A percentile compares a stretch with the other conserved stretches of the same genome.
Conservation (phyloP, 768 basidiomycete species). For the Rhodotorula graminis region DNA sequence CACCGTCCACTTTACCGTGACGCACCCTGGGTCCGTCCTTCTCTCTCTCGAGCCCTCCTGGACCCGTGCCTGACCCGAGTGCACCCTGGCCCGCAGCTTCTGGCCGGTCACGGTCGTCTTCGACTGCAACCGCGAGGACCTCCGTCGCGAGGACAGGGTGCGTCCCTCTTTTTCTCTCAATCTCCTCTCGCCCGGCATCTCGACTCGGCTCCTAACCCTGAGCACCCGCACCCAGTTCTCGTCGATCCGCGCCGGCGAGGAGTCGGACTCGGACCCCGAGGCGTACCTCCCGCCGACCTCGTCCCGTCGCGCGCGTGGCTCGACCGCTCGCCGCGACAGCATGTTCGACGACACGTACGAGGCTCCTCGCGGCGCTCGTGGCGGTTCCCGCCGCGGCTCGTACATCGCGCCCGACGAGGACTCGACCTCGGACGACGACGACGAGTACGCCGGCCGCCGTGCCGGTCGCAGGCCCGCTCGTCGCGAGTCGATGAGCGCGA, state of each 20-base stretch:
- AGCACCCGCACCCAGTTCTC: neutral
- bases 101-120: conserved; percentile 38
- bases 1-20: conserved; percentile 28
- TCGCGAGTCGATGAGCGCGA: neutral
- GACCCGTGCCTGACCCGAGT: neutral
- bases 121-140: conserved; percentile 26
- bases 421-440: neutral
- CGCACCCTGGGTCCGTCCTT: conserved; percentile 7
- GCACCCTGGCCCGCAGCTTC: neutral
- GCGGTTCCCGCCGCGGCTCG: neutral
- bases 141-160: conserved; percentile 25
- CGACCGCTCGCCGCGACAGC: neutral
- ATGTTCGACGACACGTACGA: too few species aligned
- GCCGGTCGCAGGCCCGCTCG: neutral
- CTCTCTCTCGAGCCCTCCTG: neutral
- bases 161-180: neutral
- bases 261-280: conserved; percentile 1
- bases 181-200: neutral
- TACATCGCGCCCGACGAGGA: neutral
- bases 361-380: neutral
- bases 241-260: conserved; percentile 8
- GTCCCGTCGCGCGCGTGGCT: neutral
- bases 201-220: neutral
- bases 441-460: neutral
- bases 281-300: neutral